Conservation (phyloP, 345 rosid species). For the Abelmoschus esculentus region DNA sequence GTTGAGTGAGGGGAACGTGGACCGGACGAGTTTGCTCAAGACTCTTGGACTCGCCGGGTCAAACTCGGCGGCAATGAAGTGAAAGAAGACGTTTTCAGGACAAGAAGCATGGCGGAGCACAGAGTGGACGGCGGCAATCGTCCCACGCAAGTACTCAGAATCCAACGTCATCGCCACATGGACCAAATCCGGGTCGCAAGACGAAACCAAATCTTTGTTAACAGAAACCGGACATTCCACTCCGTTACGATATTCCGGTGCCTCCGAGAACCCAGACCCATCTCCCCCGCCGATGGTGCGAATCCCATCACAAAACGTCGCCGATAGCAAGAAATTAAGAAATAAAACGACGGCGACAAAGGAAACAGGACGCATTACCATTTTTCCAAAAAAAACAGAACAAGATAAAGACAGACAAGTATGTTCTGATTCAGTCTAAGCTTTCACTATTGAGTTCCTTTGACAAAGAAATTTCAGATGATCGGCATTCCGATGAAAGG, state of each 20-base stretch:
- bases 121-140: constrained; percentile 91
- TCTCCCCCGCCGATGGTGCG: constrained; percentile 30
- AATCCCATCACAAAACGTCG: constrained; percentile 39
- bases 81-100: constrained; percentile 78
- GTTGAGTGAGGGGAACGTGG: constrained; percentile 82
- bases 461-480: not conserved
- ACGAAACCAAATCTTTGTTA: constrained; percentile 26
- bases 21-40: constrained; percentile 62
- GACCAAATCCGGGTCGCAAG: constrained; percentile 62
- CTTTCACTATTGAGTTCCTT: not conserved
- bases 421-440: not conserved
- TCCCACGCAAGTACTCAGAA: constrained; percentile 81
- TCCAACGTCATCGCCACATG: constrained; percentile 93
- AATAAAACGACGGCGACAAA: constrained; percentile 14
- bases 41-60: constrained; percentile 79
- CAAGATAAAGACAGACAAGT: not conserved
- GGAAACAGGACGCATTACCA: not conserved
- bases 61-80: constrained; percentile 80
- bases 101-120: constrained; percentile 86
- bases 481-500: constrained; percentile 3
- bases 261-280: constrained; percentile 41
- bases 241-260: constrained; percentile 90
- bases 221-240: constrained; percentile 38
- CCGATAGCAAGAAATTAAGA: constrained; percentile 11
- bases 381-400: not conserved